A percentile compares a stretch with the other conserved stretches of the same genome.
phyloP scores from a whole-genome alignment of 495 filamentous ascomycete species.

The Evansstolkia leycettana region DNA sequence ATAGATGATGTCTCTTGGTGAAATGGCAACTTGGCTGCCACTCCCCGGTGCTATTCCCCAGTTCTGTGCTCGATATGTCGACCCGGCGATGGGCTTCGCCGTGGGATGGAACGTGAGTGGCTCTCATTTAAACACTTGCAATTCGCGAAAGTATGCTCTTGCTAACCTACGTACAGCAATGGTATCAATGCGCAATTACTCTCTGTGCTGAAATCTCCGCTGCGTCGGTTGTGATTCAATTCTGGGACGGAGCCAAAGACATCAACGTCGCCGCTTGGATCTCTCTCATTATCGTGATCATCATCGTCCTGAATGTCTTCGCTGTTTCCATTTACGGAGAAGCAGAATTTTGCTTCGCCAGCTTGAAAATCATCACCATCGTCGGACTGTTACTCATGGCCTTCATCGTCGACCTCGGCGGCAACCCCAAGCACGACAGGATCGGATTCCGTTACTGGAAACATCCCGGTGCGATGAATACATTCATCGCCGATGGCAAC shows the following conservation, averaged over 20 bases:
- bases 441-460: conserved; percentile 55
- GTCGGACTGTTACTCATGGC: conserved; percentile 48
- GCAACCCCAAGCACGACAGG: conserved; percentile 38
- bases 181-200: conserved; percentile 36
- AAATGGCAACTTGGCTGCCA: conserved; percentile 57
- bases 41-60: conserved; percentile 53
- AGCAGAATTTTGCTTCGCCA: conserved; percentile 54
- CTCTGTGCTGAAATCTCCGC: conserved; percentile 53
- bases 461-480: conserved; percentile 48
- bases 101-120: conserved; percentile 52
- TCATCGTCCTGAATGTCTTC: conserved; percentile 47
- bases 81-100: conserved; percentile 51
- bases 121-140: conserved; percentile 4
- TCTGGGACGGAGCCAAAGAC: conserved; percentile 36
- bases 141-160: conserved; percentile 1
- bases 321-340: conserved; percentile 52
- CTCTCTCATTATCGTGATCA: conserved; percentile 47
- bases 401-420: conserved; percentile 51
- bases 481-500: conserved; percentile 21
- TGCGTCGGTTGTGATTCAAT: conserved; percentile 49
- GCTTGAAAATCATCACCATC: conserved; percentile 56
- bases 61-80: conserved; percentile 51
- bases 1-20: conserved; percentile 34
- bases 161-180: conserved; percentile 4
- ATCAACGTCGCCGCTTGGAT: conserved; percentile 43